Base-by-base conservation (phyloP, 176 grass and related monocot genomes). In the Zoysia pacifica region DNA sequence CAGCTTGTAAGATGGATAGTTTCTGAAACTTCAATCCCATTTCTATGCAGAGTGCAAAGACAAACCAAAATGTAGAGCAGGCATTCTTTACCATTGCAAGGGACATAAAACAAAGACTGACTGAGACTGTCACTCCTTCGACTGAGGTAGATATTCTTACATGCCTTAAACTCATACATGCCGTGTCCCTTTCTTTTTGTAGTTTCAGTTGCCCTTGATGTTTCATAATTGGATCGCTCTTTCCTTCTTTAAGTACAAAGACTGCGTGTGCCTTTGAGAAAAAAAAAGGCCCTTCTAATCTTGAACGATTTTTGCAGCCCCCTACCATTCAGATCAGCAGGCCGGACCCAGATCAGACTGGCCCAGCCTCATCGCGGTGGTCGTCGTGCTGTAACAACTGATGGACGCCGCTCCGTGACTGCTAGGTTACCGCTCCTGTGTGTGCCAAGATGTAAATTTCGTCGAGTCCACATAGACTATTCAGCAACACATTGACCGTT, bases 1-100 rank as follows among this genome's bases (percentile, higher is more conserved):
- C n/a, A 62, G 18, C 35, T 44, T 69, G 12, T 35, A 55, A 82
- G 43, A 74, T 82, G 53, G 53, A 78, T 70, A 6, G 42, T 74
- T 79, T 50, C 38, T 62, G 4, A 36, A 2, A 62, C 7, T 40
- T 61, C 45, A 58, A 70, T 47, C 14, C 11, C 15, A 72, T 39
- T 61, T 53, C 10, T 72, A 7, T 86, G 49, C 88, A 97, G 93
- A 97, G 93, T 87, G 93, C 93, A 48, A 97, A 97, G 89, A 93
- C 93, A 73, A 97, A 97, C 74, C 72, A 93, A 62, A 91, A 97
- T 44, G 93, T 97, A 12, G 93, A 97, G 81, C 69, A 93, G 67
- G 93, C 93, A 35, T 97, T 97, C 86, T 89, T 97, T 65, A 89
- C 91, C 69, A 93, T 93, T 73, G 93, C 90, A 38, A 97, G 91